Evolutionary conservation across 2,329 filamentous ascomycete genomes (phyloP).

Genomic region (Botrytis tulipae): DNA sequence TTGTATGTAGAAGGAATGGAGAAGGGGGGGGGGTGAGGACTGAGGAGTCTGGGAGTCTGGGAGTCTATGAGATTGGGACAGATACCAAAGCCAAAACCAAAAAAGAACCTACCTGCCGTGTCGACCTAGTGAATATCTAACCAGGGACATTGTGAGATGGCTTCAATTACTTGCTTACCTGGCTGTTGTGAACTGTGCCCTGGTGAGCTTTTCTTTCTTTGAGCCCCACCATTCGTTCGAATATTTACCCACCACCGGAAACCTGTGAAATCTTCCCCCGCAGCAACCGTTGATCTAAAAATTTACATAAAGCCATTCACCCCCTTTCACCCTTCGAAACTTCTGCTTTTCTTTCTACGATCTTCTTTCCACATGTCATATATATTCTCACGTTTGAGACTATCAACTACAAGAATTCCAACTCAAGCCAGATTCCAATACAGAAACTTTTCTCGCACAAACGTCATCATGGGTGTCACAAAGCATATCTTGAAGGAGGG

Average conservation of each 20-base stretch:
- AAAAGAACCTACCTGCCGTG: neutral
- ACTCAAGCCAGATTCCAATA: constrained; percentile 19
- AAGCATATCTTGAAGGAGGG: constrained; percentile 66
- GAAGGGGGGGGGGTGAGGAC: neutral
- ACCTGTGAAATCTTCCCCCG: neutral
- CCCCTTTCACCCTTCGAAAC: neutral
- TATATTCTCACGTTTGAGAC: constrained; percentile 16
- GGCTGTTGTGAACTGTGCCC: neutral
- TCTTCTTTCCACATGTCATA: constrained; percentile 23
- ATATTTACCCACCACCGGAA: neutral
- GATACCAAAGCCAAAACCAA: neutral
- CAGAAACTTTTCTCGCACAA: constrained; percentile 34
- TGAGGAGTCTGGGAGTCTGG: neutral
- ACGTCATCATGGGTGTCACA: constrained; percentile 64
- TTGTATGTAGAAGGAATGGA: neutral
- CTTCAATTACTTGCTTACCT: neutral
- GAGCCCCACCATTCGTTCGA: neutral
- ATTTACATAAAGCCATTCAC: constrained; percentile 21
- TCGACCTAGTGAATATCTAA: neutral
- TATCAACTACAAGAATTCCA: constrained; percentile 16
- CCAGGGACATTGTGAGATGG: neutral
- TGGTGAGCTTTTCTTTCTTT: neutral
- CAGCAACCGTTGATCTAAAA: constrained; percentile 4
- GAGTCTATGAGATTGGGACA: neutral
- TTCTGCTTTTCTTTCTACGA: neutral